Evolutionary conservation across 2,329 filamentous ascomycete species (phyloP), one percentile per base, ranked within the genome.

Genomic region (Alternaria viburni): DNA sequence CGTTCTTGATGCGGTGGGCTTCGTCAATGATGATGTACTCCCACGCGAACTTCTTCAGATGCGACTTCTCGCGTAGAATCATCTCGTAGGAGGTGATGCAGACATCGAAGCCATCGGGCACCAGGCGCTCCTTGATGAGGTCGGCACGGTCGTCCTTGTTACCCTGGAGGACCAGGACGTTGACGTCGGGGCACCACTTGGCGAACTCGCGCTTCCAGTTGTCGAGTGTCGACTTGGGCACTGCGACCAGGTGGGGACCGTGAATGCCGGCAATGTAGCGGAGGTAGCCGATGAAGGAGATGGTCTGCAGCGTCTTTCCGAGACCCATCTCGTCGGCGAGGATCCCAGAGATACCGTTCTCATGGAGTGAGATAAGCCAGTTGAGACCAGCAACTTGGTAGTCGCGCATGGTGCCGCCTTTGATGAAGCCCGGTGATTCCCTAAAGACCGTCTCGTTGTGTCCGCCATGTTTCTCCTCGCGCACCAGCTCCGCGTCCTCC

Each of bases 1-100:
- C 96, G 81, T 99, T 99, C 85, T 99, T 99, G 87, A 99, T 99
- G 64, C 96, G 93, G 81, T 99, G 96, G 3, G 96, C 90, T 76
- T 99, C 96, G 74, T 99, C 96, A 68, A 99, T 97, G 71, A 99
- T 97, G 80, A 99, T 99, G 81, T 99, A 99, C 80, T 99, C 95
- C 96, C 96, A 99, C 0, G 96, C 94, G 79, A 99, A 97, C 80
- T 98, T 98, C 83, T 96, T 97, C 70, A 99, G 81, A 71, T 97
- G 93, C 1, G 92, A 86, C 83, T 99, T 98, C 78, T 99, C 96
- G 61, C 96, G 89, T 12, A 99, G 86, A 63, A 99, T 93, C 95
- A 99, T 98, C 80, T 99, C 96, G 82, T 99, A 99, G 79, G 94
- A 97, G 13, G 96, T 99, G 78, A 99, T 92, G 82, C 95, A 97